phyloP scores from a whole-genome alignment of 2,329 filamentous ascomycete genomes.

The Plenodomus biglobosus region DNA sequence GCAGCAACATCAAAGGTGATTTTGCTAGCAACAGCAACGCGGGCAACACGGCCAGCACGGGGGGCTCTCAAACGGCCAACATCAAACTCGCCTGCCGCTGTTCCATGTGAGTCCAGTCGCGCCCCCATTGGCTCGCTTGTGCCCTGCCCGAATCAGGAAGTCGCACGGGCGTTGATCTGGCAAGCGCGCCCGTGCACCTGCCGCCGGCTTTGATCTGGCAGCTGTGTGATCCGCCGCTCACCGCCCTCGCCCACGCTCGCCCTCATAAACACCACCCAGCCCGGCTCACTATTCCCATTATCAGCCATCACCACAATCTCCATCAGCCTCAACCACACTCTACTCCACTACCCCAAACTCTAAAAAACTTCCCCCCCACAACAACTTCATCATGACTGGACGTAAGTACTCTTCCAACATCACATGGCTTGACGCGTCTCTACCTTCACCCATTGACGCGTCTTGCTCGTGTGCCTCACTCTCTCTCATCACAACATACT shows the following conservation, averaged over 20 bases:
- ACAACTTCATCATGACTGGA: constrained; percentile 47
- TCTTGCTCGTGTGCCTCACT: too few relatives aligned
- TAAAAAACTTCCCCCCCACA: constrained; percentile 24
- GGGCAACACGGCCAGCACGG: not conserved
- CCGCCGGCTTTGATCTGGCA: constrained; percentile 32
- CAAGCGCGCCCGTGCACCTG: constrained; percentile 31
- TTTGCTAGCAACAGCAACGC: constrained; percentile 21
- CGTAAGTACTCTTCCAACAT: constrained; percentile 43
- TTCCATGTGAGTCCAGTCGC: not conserved
- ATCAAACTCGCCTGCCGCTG: constrained; percentile 23
- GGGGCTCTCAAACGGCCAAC: constrained; percentile 13
- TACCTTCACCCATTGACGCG: constrained; percentile 17
- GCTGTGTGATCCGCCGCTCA: constrained; percentile 29
- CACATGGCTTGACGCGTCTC: constrained; percentile 20
- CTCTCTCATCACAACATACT: constrained; percentile 30
- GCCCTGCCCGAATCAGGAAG: constrained; percentile 24
- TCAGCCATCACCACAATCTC: not conserved
- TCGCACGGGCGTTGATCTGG: constrained; percentile 38
- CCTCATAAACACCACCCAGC: constrained; percentile 28
- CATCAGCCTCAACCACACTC: not conserved
- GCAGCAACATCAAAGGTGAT: constrained; percentile 31
- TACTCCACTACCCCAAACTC: constrained; percentile 9
- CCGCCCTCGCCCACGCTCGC: constrained; percentile 25
- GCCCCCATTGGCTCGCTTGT: constrained; percentile 31
- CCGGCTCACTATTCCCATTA: constrained; percentile 4